Evolutionary conservation across 225 moss, liverwort and hornwort species (phyloP).

Genomic region (Pseudoscleropodium purum): DNA sequence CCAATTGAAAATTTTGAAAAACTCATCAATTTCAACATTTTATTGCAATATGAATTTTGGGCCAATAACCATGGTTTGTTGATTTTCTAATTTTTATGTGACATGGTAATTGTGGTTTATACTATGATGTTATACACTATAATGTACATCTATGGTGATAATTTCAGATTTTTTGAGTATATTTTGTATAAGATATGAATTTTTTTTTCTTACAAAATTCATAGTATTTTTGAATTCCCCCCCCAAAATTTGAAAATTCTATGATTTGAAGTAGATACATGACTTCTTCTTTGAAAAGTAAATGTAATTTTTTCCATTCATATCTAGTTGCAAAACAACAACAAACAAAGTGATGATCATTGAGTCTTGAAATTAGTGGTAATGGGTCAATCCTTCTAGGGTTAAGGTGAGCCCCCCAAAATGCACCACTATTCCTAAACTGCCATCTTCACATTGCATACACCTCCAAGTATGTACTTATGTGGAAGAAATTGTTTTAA

Average conservation of each 20-base stretch:
- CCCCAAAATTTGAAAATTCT: not conserved
- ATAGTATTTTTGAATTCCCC: too few species aligned
- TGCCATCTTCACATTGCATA: too few species aligned
- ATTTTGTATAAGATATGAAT: not conserved
- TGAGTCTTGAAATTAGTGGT: not conserved
- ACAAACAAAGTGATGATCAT: not conserved
- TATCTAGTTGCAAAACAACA: not conserved
- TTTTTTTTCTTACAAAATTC: not conserved
- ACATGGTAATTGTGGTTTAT: rapidly evolving
- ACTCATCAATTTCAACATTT: not conserved
- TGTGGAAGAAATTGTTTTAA: too few species aligned
- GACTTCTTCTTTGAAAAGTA: not conserved
- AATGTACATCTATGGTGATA: not conserved
- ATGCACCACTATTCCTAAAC: too few species aligned
- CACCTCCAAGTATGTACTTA: too few species aligned
- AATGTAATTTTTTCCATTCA: not conserved
- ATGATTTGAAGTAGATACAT: not conserved
- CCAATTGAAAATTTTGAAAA: not conserved
- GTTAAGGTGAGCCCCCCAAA: too few species aligned
- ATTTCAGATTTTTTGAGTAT: not conserved
- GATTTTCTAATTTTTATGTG: not conserved
- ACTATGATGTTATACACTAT: not conserved
- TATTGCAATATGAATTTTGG: not conserved
- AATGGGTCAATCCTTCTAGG: too few species aligned
- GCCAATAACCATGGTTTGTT: not conserved